Evolutionary conservation across 805 yeast species (phyloP), one percentile per base, ranked within the genome.

Genomic region (Schizosaccharomyces osmophilus): DNA sequence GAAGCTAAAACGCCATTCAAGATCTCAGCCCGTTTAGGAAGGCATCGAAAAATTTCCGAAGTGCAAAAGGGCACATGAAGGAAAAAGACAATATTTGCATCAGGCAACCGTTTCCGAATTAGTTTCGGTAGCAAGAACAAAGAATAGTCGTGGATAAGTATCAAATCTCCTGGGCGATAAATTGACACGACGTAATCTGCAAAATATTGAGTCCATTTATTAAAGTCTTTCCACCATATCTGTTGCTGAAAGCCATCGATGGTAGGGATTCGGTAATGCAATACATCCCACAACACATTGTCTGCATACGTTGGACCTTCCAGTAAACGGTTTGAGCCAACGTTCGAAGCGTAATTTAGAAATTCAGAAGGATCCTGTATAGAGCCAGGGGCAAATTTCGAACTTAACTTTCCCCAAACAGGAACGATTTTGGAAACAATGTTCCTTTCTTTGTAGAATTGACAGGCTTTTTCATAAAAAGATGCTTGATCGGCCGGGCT

Each of bases 1-100:
- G 96, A 82, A 29, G 97, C 97, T 59, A 93, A 78, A 79, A 93
- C 79, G 19, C 98, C 98, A 68, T 87, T 95, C 63, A 93, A 76
- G 60, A 93, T 74, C 68, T 85, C 84, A 62, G 81, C 77, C 66
- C 98, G 78, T 29, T 85, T 85, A 48, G 95, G 82, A 43, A 94
- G 72, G 66, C 95, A 85, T 64, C 97, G 78, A 73, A 93, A 87
- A 70, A 90, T 88, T 72, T 93, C 98, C 19, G 88, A 83, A 32
- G 95, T 82, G 11, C 97, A 96, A 77, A 90, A 89, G 19, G 97
- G 95, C 2, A 87, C 79, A 70, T 89, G 96, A 65, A 89, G 72
- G 71, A 80, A 88, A 61, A 85, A 80, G 15, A 90, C 93, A 65
- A 89, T 84, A 64, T 75, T 75, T 5, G 86, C 85, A 63, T 83